Conservation (phyloP, 23 red algal species). For the Agarophyton chilense region DNA sequence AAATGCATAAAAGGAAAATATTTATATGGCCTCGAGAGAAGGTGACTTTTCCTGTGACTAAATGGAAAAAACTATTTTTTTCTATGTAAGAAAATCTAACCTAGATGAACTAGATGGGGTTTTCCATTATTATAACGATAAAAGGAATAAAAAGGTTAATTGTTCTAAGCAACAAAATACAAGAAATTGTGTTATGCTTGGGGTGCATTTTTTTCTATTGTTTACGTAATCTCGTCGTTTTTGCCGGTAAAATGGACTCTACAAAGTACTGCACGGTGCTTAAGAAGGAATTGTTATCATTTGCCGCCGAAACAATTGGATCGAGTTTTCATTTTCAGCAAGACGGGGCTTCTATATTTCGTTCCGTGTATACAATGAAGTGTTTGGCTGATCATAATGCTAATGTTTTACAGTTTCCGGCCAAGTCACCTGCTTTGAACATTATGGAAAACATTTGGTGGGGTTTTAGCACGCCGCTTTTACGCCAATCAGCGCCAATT, state of each 20-base stretch:
- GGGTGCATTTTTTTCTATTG: constrained; percentile 12
- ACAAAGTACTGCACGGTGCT: constrained; percentile 9
- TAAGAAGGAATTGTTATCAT: background rate
- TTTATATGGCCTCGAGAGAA: too few species aligned
- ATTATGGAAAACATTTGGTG: constrained; percentile 31
- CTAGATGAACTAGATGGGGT: too few species aligned
- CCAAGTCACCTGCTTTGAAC: constrained; percentile 10
- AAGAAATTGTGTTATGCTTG: background rate
- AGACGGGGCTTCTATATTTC: background rate
- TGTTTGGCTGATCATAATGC: background rate
- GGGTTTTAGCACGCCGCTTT: constrained; percentile 1
- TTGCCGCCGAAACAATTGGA: background rate
- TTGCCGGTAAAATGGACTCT: constrained; percentile 3
- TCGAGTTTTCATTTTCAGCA: background rate
- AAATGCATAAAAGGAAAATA: too few species aligned
- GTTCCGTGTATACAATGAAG: background rate
- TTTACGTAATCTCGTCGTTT: background rate
- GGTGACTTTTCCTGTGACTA: too few species aligned
- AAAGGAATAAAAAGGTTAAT: too few species aligned
- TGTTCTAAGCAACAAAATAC: too few species aligned
- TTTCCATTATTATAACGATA: too few species aligned
- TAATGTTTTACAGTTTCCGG: background rate
- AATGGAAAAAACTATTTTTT: too few species aligned
- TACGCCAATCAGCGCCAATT: constrained; percentile 34
- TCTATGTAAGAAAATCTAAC: too few species aligned